Percentiles rank a stretch among this genome's conserved stretches.
Conservation (phyloP, 495 filamentous ascomycete genomes). For the Tuber magnatum region DNA sequence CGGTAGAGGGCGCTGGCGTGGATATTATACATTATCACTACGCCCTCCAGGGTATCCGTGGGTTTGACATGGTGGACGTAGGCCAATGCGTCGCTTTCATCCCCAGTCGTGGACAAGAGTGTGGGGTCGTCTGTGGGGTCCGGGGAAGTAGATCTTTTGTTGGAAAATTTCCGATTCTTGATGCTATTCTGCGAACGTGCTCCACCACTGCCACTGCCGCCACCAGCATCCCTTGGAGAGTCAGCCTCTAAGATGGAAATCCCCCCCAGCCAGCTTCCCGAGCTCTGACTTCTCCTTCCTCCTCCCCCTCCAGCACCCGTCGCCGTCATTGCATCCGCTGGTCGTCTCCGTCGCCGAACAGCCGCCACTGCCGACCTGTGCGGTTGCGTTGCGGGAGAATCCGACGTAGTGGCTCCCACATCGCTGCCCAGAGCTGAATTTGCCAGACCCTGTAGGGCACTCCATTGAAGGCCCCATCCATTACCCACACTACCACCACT, state of each 20-base stretch:
- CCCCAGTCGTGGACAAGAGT: slow-evolving; percentile 46
- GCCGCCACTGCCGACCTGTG: background rate
- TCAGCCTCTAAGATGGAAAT: slow-evolving; percentile 47
- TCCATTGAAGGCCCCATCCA: slow-evolving; percentile 35
- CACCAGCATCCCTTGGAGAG: slow-evolving; percentile 39
- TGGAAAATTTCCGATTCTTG: background rate
- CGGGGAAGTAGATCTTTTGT: slow-evolving; percentile 33
- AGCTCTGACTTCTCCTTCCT: slow-evolving; percentile 43
- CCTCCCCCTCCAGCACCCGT: slow-evolving; percentile 10
- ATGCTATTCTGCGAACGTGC: slow-evolving; percentile 6
- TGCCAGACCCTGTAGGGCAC: slow-evolving; percentile 39
- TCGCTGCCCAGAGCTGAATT: slow-evolving; percentile 40
- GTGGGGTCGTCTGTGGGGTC: slow-evolving; percentile 48
- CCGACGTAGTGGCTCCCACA: slow-evolving; percentile 7
- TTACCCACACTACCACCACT: slow-evolving; percentile 8
- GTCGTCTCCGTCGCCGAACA: slow-evolving; percentile 12
- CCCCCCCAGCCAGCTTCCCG: slow-evolving; percentile 47
- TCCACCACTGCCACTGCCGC: background rate
- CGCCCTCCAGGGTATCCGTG: slow-evolving; percentile 77
- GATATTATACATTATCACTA: slow-evolving; percentile 84
- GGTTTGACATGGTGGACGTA: slow-evolving; percentile 83
- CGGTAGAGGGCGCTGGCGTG: slow-evolving; percentile 69
- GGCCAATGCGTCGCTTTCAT: slow-evolving; percentile 66
- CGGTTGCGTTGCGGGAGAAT: slow-evolving; percentile 14
- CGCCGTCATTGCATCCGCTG: slow-evolving; percentile 14